Conservation (phyloP, 2,329 filamentous ascomycete species). For the Botryosphaeria dothidea region DNA sequence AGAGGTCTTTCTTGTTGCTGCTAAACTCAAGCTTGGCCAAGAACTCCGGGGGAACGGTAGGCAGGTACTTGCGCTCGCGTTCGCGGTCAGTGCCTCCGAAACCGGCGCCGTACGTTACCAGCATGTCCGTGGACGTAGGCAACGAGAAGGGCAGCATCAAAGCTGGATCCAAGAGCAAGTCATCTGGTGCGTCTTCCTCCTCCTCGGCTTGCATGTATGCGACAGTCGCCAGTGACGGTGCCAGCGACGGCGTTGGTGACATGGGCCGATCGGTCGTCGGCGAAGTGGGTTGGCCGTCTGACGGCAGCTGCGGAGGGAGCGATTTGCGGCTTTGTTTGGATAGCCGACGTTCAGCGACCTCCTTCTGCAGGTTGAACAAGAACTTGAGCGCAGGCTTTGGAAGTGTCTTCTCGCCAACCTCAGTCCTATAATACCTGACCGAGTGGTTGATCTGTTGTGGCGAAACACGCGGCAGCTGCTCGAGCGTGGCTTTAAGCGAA, state of each 20-base stretch:
- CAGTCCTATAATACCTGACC: constrained; percentile 88
- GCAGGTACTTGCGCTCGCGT: constrained; percentile 91
- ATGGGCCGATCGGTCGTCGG: constrained; percentile 7
- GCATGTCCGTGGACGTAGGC: constrained; percentile 95
- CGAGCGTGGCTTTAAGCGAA: constrained; percentile 81
- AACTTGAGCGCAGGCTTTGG: constrained; percentile 88
- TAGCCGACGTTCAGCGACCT: constrained; percentile 53
- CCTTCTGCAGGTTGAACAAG: constrained; percentile 75
- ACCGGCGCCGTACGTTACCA: constrained; percentile 90
- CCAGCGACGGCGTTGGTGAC: constrained; percentile 7
- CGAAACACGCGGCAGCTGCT: constrained; percentile 82
- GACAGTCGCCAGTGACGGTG: background rate
- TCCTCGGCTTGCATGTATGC: constrained; percentile 46
- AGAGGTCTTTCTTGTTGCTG: constrained; percentile 22
- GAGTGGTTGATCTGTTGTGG: constrained; percentile 89
- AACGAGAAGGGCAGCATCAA: constrained; percentile 94
- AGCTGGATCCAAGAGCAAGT: constrained; percentile 82
- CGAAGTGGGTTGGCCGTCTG: background rate
- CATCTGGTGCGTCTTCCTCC: constrained; percentile 69
- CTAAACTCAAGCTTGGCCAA: constrained; percentile 76
- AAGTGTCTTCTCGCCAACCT: constrained; percentile 91
- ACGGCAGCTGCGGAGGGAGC: constrained; percentile 8
- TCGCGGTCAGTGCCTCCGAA: constrained; percentile 92
- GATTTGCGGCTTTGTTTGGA: constrained; percentile 13
- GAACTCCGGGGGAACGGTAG: constrained; percentile 91